phyloP scores from a whole-genome alignment of 495 filamentous ascomycete species.

The Hyaloscypha hepaticicola region DNA sequence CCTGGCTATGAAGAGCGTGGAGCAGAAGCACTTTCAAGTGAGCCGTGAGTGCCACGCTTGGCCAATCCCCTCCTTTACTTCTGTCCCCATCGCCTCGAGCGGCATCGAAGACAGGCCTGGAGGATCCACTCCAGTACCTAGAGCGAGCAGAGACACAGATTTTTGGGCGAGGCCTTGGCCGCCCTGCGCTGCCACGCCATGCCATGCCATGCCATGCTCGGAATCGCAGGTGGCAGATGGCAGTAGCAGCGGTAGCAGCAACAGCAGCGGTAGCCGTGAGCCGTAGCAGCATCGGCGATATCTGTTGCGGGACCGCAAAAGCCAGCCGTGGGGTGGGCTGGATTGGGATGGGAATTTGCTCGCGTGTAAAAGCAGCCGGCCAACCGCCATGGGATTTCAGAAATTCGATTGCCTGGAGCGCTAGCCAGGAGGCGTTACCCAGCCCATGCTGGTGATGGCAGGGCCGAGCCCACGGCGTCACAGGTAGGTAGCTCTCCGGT shows the following conservation, averaged over 20 bases:
- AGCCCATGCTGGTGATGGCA: too few species aligned
- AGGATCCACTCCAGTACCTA: neutral
- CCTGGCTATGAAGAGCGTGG: neutral
- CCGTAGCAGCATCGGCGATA: too few species aligned
- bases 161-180: neutral
- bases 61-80: neutral
- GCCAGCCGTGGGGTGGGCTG: too few species aligned
- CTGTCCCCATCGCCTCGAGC: neutral
- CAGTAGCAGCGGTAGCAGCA: neutral
- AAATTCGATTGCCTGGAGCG: constrained; percentile 16
- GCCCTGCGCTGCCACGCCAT: neutral
- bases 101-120: neutral
- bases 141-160: neutral
- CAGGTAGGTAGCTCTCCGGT: too few species aligned
- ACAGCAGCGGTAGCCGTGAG: neutral
- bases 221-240: neutral
- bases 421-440: constrained; percentile 7
- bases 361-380: neutral
- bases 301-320: too few species aligned
- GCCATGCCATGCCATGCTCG: neutral
- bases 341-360: neutral
- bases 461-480: too few species aligned
- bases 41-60: neutral
- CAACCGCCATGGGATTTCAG: constrained; percentile 7
- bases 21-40: neutral